Conservation (phyloP, 1,284 basidiomycete species). For the Tilletia walkeri region DNA sequence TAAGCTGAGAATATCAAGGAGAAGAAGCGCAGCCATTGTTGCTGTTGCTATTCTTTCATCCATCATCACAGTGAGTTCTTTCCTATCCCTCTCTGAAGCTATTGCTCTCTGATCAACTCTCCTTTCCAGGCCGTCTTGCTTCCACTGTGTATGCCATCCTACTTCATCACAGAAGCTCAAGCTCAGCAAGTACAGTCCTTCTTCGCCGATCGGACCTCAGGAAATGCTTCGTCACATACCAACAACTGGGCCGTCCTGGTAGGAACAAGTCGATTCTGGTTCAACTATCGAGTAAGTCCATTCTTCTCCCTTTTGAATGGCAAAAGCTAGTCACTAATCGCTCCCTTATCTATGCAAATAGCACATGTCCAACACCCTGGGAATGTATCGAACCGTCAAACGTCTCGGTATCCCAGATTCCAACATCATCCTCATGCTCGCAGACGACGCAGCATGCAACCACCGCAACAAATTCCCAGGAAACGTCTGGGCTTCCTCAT, state of each 20-base stretch:
- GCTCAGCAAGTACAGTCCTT: slow-evolving; percentile 26
- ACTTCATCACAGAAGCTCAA: slow-evolving; percentile 25
- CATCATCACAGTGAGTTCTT: neutral
- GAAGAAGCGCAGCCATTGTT: no score
- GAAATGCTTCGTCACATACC: slow-evolving; percentile 55
- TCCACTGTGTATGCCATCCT: slow-evolving; percentile 22
- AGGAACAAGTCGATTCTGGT: slow-evolving; percentile 92
- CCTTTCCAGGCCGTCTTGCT: slow-evolving; percentile 18
- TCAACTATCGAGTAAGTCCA: slow-evolving; percentile 87
- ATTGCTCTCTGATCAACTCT: neutral
- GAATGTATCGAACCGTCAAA: slow-evolving; percentile 98
- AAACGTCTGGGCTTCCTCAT: slow-evolving; percentile 80
- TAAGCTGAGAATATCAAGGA: no score
- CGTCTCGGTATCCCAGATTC: slow-evolving; percentile 95
- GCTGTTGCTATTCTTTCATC: neutral
- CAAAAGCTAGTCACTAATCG: neutral
- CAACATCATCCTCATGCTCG: slow-evolving; percentile 98
- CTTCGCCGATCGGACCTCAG: slow-evolving; percentile 12
- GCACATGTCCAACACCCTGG: slow-evolving; percentile 97
- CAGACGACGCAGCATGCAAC: slow-evolving; percentile 94
- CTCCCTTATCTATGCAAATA: slow-evolving; percentile 53
- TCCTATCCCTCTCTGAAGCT: neutral
- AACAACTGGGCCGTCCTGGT: slow-evolving; percentile 99
- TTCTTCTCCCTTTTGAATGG: neutral
- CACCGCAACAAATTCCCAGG: slow-evolving; percentile 86